Conservation (phyloP, 2,329 filamentous ascomycete genomes). For the Fusarium siculi region DNA sequence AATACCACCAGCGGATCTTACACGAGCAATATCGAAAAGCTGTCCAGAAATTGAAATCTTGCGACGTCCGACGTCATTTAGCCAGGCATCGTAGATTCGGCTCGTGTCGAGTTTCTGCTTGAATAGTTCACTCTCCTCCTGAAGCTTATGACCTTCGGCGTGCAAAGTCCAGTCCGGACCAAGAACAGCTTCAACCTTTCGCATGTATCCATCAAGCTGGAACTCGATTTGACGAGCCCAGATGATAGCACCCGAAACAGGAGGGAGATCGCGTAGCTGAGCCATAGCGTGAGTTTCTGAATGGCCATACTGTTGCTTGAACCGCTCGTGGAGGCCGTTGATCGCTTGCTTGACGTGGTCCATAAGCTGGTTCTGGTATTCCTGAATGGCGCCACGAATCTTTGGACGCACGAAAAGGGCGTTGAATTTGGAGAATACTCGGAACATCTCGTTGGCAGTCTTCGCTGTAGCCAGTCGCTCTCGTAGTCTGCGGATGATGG, state of each 20-base stretch:
- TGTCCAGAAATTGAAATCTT: slow-evolving; percentile 93
- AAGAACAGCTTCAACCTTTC: slow-evolving; percentile 97
- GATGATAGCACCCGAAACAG: slow-evolving; percentile 96
- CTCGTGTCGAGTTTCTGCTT: slow-evolving; percentile 95
- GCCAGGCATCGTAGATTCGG: slow-evolving; percentile 95
- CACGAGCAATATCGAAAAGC: slow-evolving; percentile 88
- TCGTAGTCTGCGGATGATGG: slow-evolving; percentile 92
- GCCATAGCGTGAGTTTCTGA: slow-evolving; percentile 99
- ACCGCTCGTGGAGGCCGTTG: slow-evolving; percentile 89
- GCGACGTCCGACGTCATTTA: slow-evolving; percentile 86
- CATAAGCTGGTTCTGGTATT: slow-evolving; percentile 98
- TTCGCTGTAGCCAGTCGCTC: slow-evolving; percentile 95
- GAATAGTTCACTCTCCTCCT: slow-evolving; percentile 91
- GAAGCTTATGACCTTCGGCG: slow-evolving; percentile 92
- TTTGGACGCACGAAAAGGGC: slow-evolving; percentile 98
- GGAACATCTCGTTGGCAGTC: slow-evolving; percentile 99
- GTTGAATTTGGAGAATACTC: slow-evolving; percentile 99
- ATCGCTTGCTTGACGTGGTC: slow-evolving; percentile 99
- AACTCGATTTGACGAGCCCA: slow-evolving; percentile 98
- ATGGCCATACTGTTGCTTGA: slow-evolving; percentile 98
- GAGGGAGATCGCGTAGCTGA: slow-evolving; percentile 92
- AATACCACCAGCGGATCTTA: slow-evolving; percentile 88
- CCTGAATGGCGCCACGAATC: slow-evolving; percentile 95
- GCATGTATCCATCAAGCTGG: slow-evolving; percentile 96
- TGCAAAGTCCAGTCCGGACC: slow-evolving; percentile 95